Evolutionary conservation across 2,329 filamentous ascomycete genomes (phyloP).

Genomic region (Phyllosticta citriasiana): DNA sequence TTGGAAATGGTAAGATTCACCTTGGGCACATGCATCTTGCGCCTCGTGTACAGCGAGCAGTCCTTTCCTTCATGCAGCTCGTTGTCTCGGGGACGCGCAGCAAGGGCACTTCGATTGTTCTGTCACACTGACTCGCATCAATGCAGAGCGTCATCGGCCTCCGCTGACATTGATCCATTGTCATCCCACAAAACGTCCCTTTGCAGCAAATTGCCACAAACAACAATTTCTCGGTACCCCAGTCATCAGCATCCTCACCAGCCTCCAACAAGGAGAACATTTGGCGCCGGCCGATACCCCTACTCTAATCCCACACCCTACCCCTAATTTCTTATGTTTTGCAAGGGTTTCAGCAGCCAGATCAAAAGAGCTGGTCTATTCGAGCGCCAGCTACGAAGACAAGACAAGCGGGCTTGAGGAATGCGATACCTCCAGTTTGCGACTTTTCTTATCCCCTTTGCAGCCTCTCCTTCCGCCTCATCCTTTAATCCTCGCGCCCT

Average conservation of each 20-base stretch:
- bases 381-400: neutral
- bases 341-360: neutral
- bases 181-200: neutral
- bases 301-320: neutral
- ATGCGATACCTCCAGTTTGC: neutral
- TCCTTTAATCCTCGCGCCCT: neutral
- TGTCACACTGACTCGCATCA: constrained; percentile 13
- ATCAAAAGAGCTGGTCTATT: neutral
- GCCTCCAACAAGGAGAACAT: neutral
- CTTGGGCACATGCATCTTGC: neutral
- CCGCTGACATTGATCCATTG: constrained; percentile 40
- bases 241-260: neutral
- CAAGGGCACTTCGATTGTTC: constrained; percentile 3
- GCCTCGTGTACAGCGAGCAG: neutral
- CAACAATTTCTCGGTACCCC: neutral
- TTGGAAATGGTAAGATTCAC: constrained; percentile 68
- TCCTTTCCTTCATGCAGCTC: constrained; percentile 7
- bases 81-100: constrained; percentile 1
- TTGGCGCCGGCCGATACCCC: neutral
- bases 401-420: neutral
- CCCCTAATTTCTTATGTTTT: neutral
- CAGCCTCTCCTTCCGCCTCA: neutral
- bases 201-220: neutral
- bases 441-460: neutral
- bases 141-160: constrained; percentile 72